Conservation (phyloP, 2,329 filamentous ascomycete genomes). For the Xylaria sp. region DNA sequence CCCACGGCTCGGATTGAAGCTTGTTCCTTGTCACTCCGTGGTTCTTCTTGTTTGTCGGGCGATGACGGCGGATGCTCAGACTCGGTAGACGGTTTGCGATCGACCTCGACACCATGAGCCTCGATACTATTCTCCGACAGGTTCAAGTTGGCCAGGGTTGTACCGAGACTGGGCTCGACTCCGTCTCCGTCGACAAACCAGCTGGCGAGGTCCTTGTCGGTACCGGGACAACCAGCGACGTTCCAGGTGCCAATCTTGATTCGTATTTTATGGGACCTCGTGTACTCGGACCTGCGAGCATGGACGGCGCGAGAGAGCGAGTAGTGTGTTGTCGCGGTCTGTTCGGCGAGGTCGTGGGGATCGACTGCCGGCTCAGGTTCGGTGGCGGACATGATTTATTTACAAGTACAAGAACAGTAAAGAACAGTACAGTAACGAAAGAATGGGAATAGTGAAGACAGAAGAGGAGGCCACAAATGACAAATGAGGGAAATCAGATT, state of each 20-base stretch:
- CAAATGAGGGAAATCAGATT: slow-evolving; percentile 3
- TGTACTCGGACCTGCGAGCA: slow-evolving; percentile 79
- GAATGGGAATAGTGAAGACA: not conserved
- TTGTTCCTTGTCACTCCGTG: slow-evolving; percentile 52
- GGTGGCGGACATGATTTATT: slow-evolving; percentile 35
- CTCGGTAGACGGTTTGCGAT: not conserved
- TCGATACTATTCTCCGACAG: slow-evolving; percentile 49
- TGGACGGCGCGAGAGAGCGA: slow-evolving; percentile 71
- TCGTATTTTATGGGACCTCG: slow-evolving; percentile 72
- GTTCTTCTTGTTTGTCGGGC: not conserved
- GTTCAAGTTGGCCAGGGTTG: slow-evolving; percentile 62
- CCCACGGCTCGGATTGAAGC: slow-evolving; percentile 53
- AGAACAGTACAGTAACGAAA: not conserved
- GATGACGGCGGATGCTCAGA: not conserved
- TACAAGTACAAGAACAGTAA: no score
- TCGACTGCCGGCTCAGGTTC: slow-evolving; percentile 47
- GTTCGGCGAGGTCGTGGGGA: slow-evolving; percentile 52
- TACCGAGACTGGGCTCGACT: slow-evolving; percentile 67
- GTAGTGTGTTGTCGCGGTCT: slow-evolving; percentile 53
- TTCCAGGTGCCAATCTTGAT: slow-evolving; percentile 97
- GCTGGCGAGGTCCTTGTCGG: slow-evolving; percentile 82
- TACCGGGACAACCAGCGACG: slow-evolving; percentile 81
- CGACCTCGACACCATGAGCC: slow-evolving; percentile 25
- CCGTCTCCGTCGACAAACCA: slow-evolving; percentile 88
- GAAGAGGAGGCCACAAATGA: not conserved